These are phyloP conservation scores for Podospora pseudocomata DNA, from an alignment of 495 filamentous ascomycete species.

Conservation along the genomic window DNA sequence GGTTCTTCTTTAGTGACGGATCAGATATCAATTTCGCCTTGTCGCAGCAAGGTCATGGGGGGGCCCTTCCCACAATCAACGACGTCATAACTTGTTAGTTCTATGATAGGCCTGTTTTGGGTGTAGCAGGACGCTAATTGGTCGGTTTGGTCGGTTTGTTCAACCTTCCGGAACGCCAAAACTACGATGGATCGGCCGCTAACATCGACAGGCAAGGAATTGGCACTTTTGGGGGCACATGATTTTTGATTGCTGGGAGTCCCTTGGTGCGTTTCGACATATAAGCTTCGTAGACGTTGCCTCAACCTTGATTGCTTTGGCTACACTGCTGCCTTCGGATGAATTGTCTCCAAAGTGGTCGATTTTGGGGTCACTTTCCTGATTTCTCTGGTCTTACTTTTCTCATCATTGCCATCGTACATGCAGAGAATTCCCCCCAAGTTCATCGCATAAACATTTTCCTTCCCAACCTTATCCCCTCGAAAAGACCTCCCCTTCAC, in stretches of 20 bases:
- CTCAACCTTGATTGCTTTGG: too few species aligned
- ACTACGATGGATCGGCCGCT: background rate
- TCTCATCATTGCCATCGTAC: too few species aligned
- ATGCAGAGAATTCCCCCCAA: too few species aligned
- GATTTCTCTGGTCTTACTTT: too few species aligned
- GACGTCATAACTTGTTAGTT: constrained; percentile 12
- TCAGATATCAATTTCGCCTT: background rate
- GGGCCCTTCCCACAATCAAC: background rate
- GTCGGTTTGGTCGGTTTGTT: background rate
- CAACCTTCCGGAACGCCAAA: background rate
- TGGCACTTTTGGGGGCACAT: background rate
- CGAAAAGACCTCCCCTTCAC: background rate
- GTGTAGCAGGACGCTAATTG: background rate
- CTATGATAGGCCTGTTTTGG: background rate
- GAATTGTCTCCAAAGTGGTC: too few species aligned
- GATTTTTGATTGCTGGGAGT: background rate
- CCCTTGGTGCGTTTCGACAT: background rate
- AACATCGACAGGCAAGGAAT: background rate
- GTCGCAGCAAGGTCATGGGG: background rate
- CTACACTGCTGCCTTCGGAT: too few species aligned
- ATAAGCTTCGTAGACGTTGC: background rate
- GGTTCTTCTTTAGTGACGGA: too few species aligned
- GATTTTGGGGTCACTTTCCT: too few species aligned
- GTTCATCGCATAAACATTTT: too few species aligned
- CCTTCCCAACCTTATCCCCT: background rate